Percentiles rank a stretch among this genome's conserved stretches.
Conservation (phyloP, 371 early-diverging fungal species). For the Umbelopsis sp. region DNA sequence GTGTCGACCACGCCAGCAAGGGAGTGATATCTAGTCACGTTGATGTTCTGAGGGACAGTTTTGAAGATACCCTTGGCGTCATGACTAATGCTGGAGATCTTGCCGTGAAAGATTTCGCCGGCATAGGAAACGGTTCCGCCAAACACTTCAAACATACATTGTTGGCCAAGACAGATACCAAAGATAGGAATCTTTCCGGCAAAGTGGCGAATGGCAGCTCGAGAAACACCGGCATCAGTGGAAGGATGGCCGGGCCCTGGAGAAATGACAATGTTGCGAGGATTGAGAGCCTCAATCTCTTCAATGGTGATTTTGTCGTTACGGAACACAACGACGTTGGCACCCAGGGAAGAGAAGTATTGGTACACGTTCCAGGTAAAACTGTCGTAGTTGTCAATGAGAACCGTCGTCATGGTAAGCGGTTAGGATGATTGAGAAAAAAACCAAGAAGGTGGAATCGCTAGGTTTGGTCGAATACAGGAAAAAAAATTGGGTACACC, state of each 20-base stretch:
- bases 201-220: constrained; percentile 81
- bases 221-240: constrained; percentile 88
- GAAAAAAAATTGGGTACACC: background rate
- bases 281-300: constrained; percentile 76
- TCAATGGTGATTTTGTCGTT: constrained; percentile 92
- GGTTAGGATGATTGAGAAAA: background rate
- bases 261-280: constrained; percentile 93
- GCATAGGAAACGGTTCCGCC: constrained; percentile 91
- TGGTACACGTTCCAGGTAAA: constrained; percentile 98
- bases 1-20: constrained; percentile 86
- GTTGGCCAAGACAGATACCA: constrained; percentile 97
- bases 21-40: constrained; percentile 95
- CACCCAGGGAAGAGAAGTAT: constrained; percentile 88
- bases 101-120: constrained; percentile 95
- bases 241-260: constrained; percentile 97
- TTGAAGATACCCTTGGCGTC: constrained; percentile 89
- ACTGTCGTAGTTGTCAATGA: constrained; percentile 98
- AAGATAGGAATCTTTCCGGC: constrained; percentile 93
- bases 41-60: constrained; percentile 80
- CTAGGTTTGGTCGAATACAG: background rate
- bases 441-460: background rate
- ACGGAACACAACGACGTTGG: constrained; percentile 87
- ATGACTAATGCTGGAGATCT: constrained; percentile 85
- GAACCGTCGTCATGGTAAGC: constrained; percentile 68
- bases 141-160: constrained; percentile 93